Percentiles rank a stretch among this genome's conserved stretches.
phyloP scores from a whole-genome alignment of 2,329 filamentous ascomycete genomes.

The Truncatella angustata region DNA sequence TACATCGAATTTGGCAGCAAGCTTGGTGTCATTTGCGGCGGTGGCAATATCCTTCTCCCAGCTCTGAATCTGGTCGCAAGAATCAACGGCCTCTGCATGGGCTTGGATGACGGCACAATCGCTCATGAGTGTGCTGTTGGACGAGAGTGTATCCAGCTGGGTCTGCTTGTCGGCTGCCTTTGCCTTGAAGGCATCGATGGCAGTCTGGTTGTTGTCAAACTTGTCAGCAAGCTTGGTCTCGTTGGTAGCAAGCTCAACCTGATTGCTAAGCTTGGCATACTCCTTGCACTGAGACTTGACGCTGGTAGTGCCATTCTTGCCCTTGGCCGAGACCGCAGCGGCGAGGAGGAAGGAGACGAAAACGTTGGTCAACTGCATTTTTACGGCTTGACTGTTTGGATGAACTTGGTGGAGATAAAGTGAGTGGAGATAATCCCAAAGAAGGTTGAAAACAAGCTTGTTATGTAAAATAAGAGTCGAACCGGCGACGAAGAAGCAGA shows the following conservation, averaged over 20 bases:
- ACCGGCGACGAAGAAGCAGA: slow-evolving; percentile 14
- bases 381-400: slow-evolving; percentile 1
- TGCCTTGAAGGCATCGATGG: slow-evolving; percentile 33
- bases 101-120: slow-evolving; percentile 31
- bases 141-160: slow-evolving; percentile 27
- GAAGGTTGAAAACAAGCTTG: slow-evolving; percentile 5
- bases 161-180: slow-evolving; percentile 30
- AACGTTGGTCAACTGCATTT: slow-evolving; percentile 17
- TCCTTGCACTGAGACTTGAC: slow-evolving; percentile 31
- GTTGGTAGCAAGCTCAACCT: slow-evolving; percentile 34
- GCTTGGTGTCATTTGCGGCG: slow-evolving; percentile 29
- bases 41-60: slow-evolving; percentile 24
- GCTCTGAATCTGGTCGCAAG: slow-evolving; percentile 26
- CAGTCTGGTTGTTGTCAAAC: slow-evolving; percentile 34
- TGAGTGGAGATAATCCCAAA: not conserved
- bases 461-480: slow-evolving; percentile 9
- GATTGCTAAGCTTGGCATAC: slow-evolving; percentile 26
- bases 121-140: slow-evolving; percentile 34
- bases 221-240: slow-evolving; percentile 30
- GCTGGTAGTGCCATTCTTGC: slow-evolving; percentile 24
- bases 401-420: not conserved
- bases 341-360: slow-evolving; percentile 14
- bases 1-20: slow-evolving; percentile 30
- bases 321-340: slow-evolving; percentile 23
- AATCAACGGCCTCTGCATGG: slow-evolving; percentile 23